phyloP scores from a whole-genome alignment of 208 protist genomes.

The Strigomonas culicis region DNA sequence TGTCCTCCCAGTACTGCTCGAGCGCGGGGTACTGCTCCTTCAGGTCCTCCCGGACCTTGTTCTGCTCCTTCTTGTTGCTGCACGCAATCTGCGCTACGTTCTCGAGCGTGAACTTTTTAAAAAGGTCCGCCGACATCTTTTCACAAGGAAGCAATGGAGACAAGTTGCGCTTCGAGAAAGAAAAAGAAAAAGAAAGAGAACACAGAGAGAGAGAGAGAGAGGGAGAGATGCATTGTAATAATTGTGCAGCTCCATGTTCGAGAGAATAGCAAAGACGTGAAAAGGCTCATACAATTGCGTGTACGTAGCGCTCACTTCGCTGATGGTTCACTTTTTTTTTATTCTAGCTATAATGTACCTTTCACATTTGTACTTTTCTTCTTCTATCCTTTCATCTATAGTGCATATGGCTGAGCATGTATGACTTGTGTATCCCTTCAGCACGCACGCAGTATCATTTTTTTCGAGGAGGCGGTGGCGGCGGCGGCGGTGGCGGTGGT shows the following conservation, averaged over 20 bases:
- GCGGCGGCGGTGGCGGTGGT: not conserved
- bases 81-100: constrained; percentile 89
- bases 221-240: too few species aligned
- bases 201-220: not conserved
- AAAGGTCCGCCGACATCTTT: constrained; percentile 53
- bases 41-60: constrained; percentile 84
- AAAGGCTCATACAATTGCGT: too few species aligned
- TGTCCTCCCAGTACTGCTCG: constrained; percentile 88
- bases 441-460: not conserved
- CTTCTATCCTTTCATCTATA: not conserved
- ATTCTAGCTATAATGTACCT: not conserved
- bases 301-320: too few species aligned
- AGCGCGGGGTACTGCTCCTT: constrained; percentile 85
- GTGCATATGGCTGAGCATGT: too few species aligned
- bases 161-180: not conserved
- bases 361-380: not conserved
- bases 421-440: not conserved
- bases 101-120: constrained; percentile 90
- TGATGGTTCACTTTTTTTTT: too few species aligned
- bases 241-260: too few species aligned
- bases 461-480: not conserved
- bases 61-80: constrained; percentile 85
- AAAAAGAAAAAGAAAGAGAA: not conserved
- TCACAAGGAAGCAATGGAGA: not conserved
- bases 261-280: too few species aligned